A percentile compares a stretch with the other conserved stretches of the same genome.
phyloP scores from a whole-genome alignment of 495 filamentous ascomycete species.

The Penicillium cataractarum region DNA sequence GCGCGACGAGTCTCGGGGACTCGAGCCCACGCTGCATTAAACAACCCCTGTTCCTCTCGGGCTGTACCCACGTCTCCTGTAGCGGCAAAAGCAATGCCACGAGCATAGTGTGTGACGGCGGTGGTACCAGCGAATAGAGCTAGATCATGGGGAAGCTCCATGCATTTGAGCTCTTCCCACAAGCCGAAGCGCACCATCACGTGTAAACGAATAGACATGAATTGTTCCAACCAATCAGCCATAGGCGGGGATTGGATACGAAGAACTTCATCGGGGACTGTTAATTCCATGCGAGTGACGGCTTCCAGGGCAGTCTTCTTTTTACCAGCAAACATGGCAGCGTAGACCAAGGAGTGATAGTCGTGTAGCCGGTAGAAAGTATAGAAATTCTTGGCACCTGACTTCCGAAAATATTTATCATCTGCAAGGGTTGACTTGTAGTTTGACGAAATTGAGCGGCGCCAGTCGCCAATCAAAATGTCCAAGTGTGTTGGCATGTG shows the following conservation, averaged over 20 bases:
- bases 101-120: slow-evolving; percentile 61
- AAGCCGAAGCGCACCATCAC: no score
- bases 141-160: slow-evolving; percentile 51
- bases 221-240: slow-evolving; percentile 66
- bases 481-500: slow-evolving; percentile 74
- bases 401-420: slow-evolving; percentile 52
- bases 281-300: slow-evolving; percentile 49
- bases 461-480: slow-evolving; percentile 64
- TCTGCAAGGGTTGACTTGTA: slow-evolving; percentile 57
- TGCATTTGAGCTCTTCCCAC: neutral
- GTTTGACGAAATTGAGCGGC: slow-evolving; percentile 59
- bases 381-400: slow-evolving; percentile 61
- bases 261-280: slow-evolving; percentile 59
- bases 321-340: slow-evolving; percentile 66
- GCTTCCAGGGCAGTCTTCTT: slow-evolving; percentile 55
- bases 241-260: slow-evolving; percentile 62
- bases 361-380: slow-evolving; percentile 66
- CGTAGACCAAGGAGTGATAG: slow-evolving; percentile 66
- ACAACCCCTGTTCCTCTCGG: slow-evolving; percentile 41
- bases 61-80: slow-evolving; percentile 48
- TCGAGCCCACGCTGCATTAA: slow-evolving; percentile 41
- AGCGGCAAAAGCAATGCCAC: slow-evolving; percentile 59
- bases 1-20: slow-evolving; percentile 50
- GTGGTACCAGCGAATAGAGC: slow-evolving; percentile 59
- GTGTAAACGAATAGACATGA: no score